Percentiles rank a stretch among this genome's conserved stretches.
Conservation (phyloP, 108 stramenopile genomes). For the Nitzschia palea region DNA sequence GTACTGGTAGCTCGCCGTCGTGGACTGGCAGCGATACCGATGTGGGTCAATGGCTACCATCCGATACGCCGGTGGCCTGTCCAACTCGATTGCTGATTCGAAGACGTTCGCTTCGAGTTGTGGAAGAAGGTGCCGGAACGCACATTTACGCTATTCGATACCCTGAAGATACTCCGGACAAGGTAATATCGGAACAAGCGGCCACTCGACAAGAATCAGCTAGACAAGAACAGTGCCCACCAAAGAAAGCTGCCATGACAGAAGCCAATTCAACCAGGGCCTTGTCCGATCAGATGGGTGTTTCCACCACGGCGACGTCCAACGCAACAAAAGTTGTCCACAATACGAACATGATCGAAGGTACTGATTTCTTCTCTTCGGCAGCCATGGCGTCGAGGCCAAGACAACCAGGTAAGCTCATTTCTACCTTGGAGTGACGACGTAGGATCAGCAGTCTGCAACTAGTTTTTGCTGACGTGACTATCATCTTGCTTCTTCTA, state of each 20-base stretch:
- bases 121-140: conserved; percentile 26
- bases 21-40: no score
- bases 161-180: conserved; percentile 24
- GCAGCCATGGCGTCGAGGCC: conserved; percentile 26
- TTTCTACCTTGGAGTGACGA: not conserved
- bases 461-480: not conserved
- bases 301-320: not conserved
- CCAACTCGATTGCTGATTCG: conserved; percentile 39
- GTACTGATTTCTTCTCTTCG: conserved; percentile 19
- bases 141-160: conserved; percentile 59
- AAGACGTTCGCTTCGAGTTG: conserved; percentile 26
- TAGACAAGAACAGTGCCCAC: conserved; percentile 24
- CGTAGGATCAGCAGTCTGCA: no score
- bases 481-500: not conserved
- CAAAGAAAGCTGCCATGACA: not conserved
- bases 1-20: no score
- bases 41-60: not conserved
- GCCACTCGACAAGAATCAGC: conserved; percentile 4
- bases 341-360: no score
- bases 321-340: no score
- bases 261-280: not conserved
- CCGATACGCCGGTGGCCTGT: not conserved
- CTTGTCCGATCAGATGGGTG: not conserved
- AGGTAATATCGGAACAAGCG: conserved; percentile 18
- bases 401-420: conserved; percentile 25